phyloP scores from a whole-genome alignment of 129 eudicot genomes.

The Saposhnikovia divaricata region DNA sequence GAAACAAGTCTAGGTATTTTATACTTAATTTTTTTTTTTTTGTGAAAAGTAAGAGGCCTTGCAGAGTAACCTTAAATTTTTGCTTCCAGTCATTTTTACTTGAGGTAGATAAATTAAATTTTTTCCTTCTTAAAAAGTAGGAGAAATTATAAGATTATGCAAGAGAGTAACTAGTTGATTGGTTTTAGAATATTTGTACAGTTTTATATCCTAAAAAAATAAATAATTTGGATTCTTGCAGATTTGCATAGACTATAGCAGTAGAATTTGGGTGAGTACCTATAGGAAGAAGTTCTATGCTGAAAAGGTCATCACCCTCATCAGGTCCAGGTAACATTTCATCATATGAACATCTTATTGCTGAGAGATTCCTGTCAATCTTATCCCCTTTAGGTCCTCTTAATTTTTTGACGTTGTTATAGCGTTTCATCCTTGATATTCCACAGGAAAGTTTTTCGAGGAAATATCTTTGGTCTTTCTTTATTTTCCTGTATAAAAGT shows the following conservation, averaged over 20 bases:
- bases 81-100: background rate
- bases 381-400: constrained; percentile 27
- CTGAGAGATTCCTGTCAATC: background rate
- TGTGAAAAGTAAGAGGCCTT: background rate
- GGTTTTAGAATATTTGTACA: background rate
- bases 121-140: background rate
- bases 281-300: constrained; percentile 35
- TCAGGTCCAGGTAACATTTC: constrained; percentile 32
- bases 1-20: background rate
- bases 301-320: constrained; percentile 29
- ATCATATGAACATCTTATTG: constrained; percentile 8
- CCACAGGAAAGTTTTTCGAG: constrained; percentile 44
- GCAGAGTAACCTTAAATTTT: background rate
- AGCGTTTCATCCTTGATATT: constrained; percentile 39
- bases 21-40: background rate
- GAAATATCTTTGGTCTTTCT: constrained; percentile 26
- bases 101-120: background rate
- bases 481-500: constrained; percentile 27
- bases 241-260: background rate
- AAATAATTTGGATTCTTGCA: background rate
- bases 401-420: constrained; percentile 28
- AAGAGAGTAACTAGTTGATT: background rate
- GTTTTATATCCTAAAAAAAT: background rate
- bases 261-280: background rate
- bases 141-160: background rate